Percentiles rank a stretch among this genome's conserved stretches.
Evolutionary conservation across 2,329 filamentous ascomycete species (phyloP).

Genomic region (Ilyonectria mors-panacis): DNA sequence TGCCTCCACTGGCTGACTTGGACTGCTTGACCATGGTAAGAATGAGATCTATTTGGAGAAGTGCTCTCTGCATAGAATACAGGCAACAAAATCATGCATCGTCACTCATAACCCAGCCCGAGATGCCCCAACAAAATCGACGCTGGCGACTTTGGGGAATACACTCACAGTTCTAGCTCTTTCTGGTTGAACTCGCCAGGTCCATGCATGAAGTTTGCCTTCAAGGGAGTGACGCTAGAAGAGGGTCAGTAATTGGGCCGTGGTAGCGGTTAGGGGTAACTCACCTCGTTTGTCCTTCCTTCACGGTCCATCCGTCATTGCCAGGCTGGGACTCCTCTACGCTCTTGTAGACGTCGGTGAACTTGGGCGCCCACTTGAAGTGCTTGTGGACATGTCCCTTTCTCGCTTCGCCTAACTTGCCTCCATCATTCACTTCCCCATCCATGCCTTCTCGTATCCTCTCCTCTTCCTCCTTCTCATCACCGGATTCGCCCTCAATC

Average conservation of each 20-base stretch:
- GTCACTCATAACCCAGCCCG: constrained; percentile 37
- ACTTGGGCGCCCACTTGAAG: constrained; percentile 94
- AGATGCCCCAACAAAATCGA: constrained; percentile 20
- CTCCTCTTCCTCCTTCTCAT: constrained; percentile 80
- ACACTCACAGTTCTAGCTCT: constrained; percentile 88
- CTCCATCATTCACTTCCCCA: constrained; percentile 59
- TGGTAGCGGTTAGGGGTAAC: constrained; percentile 39
- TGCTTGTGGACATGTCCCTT: constrained; percentile 81
- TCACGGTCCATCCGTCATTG: constrained; percentile 94
- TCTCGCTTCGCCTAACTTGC: constrained; percentile 40
- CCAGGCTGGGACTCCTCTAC: constrained; percentile 85
- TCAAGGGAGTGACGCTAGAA: constrained; percentile 86
- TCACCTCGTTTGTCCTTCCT: constrained; percentile 88
- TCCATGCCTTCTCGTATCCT: constrained; percentile 78
- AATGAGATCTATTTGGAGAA: constrained; percentile 53
- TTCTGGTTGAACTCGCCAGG: constrained; percentile 72
- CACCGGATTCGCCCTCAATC: constrained; percentile 75
- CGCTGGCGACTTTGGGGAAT: constrained; percentile 42
- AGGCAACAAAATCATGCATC: constrained; percentile 45
- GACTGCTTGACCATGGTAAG: constrained; percentile 54
- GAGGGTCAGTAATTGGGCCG: constrained; percentile 21
- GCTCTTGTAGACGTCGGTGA: constrained; percentile 88
- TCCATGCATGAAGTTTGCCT: constrained; percentile 92
- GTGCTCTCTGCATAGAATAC: constrained; percentile 48
- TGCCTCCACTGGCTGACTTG: constrained; percentile 31